Conservation (phyloP, 352 stramenopile species). For the Globisporangium nodosum region DNA sequence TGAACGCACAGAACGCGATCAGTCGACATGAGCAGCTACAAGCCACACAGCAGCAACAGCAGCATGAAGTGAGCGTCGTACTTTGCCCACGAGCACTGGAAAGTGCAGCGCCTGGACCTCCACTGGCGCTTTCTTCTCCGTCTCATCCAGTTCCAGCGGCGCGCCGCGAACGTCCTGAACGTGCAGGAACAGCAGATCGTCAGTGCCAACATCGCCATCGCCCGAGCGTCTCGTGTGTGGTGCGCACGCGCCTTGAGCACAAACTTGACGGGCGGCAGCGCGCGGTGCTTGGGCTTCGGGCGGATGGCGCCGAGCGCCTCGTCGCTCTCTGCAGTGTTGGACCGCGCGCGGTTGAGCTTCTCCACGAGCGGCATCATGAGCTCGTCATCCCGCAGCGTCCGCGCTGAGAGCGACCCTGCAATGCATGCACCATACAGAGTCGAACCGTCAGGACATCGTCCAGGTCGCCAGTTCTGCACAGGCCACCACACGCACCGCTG, state of each 20-base stretch:
- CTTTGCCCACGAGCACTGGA: slow-evolving; percentile 67
- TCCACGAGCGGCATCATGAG: slow-evolving; percentile 72
- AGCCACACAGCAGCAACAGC: neutral
- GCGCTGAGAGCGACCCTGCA: slow-evolving; percentile 48
- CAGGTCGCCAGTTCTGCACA: too few species aligned
- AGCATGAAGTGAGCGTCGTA: slow-evolving; percentile 9
- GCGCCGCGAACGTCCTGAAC: slow-evolving; percentile 61
- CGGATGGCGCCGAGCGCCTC: slow-evolving; percentile 42
- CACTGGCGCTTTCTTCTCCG: slow-evolving; percentile 22
- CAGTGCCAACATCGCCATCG: neutral
- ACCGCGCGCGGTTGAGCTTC: slow-evolving; percentile 46
- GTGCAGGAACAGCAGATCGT: neutral
- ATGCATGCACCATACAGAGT: neutral
- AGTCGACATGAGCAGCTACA: neutral
- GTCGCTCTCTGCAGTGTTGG: slow-evolving; percentile 34
- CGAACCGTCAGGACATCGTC: neutral
- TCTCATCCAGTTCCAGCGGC: slow-evolving; percentile 60
- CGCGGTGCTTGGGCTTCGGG: slow-evolving; percentile 54
- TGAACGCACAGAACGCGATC: slow-evolving; percentile 8
- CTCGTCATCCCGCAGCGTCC: slow-evolving; percentile 75
- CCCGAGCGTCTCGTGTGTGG: too few species aligned
- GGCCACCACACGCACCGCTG: slow-evolving; percentile 7
- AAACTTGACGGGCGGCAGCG: slow-evolving; percentile 68
- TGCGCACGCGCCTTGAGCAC: slow-evolving; percentile 54
- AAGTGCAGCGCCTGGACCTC: slow-evolving; percentile 51